A percentile compares a stretch with the other conserved stretches of the same genome.
phyloP scores from a whole-genome alignment of 2,329 filamentous ascomycete genomes.

The Aspergillus ustus region DNA sequence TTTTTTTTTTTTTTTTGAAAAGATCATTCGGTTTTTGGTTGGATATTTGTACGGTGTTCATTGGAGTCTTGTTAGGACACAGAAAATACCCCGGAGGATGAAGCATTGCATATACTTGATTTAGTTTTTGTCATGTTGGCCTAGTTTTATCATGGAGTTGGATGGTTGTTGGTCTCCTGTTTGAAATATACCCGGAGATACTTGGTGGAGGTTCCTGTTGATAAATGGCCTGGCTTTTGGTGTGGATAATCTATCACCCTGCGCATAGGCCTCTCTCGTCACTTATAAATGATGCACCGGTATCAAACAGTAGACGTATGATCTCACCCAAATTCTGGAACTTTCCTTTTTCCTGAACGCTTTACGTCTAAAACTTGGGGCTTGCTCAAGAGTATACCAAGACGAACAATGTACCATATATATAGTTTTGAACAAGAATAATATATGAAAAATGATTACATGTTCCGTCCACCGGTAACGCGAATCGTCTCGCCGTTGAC shows the following conservation, averaged over 20 bases:
- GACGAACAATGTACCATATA: no score
- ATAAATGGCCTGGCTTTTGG: slow-evolving; percentile 10
- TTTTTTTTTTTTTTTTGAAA: slow-evolving; percentile 5
- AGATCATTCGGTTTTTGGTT: not conserved
- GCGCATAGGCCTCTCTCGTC: not conserved
- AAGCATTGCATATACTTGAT: slow-evolving; percentile 17
- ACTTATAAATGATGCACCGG: not conserved
- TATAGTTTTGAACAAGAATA: not conserved
- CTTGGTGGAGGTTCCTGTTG: slow-evolving; percentile 2
- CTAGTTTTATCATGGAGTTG: slow-evolving; percentile 14
- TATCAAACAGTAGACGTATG: not conserved
- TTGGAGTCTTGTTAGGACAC: not conserved
- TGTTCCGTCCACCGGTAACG: slow-evolving; percentile 76
- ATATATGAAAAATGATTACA: slow-evolving; percentile 44
- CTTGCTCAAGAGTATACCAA: no score
- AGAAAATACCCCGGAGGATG: slow-evolving; percentile 22
- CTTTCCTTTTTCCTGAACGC: no score
- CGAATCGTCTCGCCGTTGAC: slow-evolving; percentile 86
- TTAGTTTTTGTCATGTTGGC: not conserved
- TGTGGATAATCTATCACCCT: not conserved
- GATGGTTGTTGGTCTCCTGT: slow-evolving; percentile 9
- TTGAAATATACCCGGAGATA: slow-evolving; percentile 9
- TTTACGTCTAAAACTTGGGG: no score
- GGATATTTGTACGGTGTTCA: not conserved
- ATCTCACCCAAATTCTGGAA: no score